Base-by-base conservation (phyloP, 2,329 filamentous ascomycete species). In the Colletotrichum abscissum region DNA sequence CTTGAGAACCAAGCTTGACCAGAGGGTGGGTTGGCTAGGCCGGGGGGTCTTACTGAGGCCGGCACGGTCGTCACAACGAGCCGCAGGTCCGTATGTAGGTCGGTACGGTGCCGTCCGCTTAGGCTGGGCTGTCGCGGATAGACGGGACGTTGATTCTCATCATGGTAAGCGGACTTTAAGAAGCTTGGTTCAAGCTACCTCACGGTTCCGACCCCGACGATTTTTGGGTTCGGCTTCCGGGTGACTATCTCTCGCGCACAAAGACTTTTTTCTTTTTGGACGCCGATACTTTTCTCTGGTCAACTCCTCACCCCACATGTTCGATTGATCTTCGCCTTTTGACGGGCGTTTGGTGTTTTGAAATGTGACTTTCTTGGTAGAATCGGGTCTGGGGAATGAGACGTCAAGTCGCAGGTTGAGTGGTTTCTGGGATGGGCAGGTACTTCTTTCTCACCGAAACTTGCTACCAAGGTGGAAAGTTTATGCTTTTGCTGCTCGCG, bases 301-400 rank as follows among this genome's bases (percentile, higher is more conserved):
- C 38, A 42, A 42, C 38, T 35, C 38, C 42, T 3, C 16, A 19
- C 64, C 64, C 69, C 63, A 68, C 56, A 63, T 49, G 46, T 63
- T 68, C 64, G 69, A 72, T 72, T 62, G 56, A 52, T 68, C 59
- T 63, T 63, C 49, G 55, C 52, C 9, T 60, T 30, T 52, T 72
- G 26, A 12, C 57, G 62, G 24, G 28, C 22, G 60, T 63, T 69
- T 42, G 49, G 52, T 69, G 59, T 62, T 63, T 69, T 55, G 57
- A 52, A 24, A 7, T 49, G 42, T 33, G 16, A 22, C 9, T 1
- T 30, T n/a, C 26, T 26, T 19, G 42, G 38, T 4, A 5, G 19
- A 9, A 11, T 5, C n/a, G 30, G 9, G n/a, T 14, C 24, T 42
- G 42, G 19, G 28, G 28, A 52, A n/a, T n/a, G 24, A 42, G 6